Conservation (phyloP, 1,284 basidiomycete species). For the Ustilago sp. region DNA sequence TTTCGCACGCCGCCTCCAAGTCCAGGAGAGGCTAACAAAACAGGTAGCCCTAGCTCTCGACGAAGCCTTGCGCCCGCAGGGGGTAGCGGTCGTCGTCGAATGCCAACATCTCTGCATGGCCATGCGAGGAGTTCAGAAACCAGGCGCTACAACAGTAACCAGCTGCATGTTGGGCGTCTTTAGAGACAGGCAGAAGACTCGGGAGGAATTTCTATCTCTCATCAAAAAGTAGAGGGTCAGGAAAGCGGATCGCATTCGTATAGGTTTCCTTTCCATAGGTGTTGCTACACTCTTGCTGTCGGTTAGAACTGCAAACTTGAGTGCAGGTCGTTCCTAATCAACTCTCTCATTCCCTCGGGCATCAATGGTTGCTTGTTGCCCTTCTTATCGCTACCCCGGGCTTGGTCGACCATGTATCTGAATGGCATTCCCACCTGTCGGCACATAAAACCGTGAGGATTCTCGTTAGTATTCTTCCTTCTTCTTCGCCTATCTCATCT, state of each 20-base stretch:
- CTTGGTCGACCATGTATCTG: slow-evolving; percentile 55
- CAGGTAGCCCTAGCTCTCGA: slow-evolving; percentile 97
- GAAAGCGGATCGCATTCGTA: no score
- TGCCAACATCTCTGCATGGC: slow-evolving; percentile 98
- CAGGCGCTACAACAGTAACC: slow-evolving; percentile 92
- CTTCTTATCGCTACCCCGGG: neutral
- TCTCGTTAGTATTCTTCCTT: neutral
- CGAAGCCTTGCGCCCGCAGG: slow-evolving; percentile 94
- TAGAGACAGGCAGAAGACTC: slow-evolving; percentile 94
- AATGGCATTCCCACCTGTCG: slow-evolving; percentile 56
- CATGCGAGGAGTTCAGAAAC: slow-evolving; percentile 99
- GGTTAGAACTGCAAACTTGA: slow-evolving; percentile 60
- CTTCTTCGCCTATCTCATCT: neutral
- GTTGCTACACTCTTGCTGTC: neutral
- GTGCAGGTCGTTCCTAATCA: slow-evolving; percentile 55
- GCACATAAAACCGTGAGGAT: neutral
- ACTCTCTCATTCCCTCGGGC: slow-evolving; percentile 59
- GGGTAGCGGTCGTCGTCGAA: slow-evolving; percentile 89
- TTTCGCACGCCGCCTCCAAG: slow-evolving; percentile 92
- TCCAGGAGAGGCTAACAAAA: slow-evolving; percentile 96
- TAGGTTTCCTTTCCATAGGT: no score
- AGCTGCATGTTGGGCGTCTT: slow-evolving; percentile 99
- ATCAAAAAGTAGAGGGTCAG: slow-evolving; percentile 50
- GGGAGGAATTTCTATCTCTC: slow-evolving; percentile 79
- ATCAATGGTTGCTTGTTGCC: slow-evolving; percentile 45